These are phyloP conservation scores for Hygrocybe coccinea DNA, from an alignment of 768 basidiomycete species.

Conservation along the genomic window DNA sequence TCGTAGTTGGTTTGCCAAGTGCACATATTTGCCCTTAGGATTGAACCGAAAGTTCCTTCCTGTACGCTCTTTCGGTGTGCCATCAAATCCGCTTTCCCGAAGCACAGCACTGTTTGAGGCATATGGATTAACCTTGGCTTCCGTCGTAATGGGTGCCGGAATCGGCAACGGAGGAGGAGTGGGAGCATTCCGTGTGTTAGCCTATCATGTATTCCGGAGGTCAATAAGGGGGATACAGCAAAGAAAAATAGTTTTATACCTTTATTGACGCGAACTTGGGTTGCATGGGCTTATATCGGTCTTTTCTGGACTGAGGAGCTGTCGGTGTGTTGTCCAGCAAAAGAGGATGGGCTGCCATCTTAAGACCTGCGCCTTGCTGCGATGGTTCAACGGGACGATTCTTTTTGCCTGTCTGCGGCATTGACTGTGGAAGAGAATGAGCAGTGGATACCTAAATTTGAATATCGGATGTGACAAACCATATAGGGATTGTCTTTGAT, in stretches of 20 bases:
- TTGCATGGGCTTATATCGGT: constrained; percentile 96
- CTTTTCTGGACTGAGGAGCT: constrained; percentile 73
- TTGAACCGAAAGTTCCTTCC: constrained; percentile 80
- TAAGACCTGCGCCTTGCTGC: constrained; percentile 77
- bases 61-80: constrained; percentile 63
- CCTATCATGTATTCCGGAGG: constrained; percentile 31
- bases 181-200: constrained; percentile 72
- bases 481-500: constrained; percentile 86
- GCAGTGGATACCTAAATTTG: not conserved
- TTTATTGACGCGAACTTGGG: constrained; percentile 97
- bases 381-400: constrained; percentile 53
- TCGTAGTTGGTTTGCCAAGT: constrained; percentile 63
- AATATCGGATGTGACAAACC: constrained; percentile 43
- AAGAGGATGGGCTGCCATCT: constrained; percentile 88
- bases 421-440: constrained; percentile 34
- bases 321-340: constrained; percentile 62
- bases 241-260: constrained; percentile 34
- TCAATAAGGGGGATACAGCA: not conserved
- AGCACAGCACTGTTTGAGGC: constrained; percentile 47
- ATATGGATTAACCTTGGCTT: constrained; percentile 66
- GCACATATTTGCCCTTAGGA: constrained; percentile 86
- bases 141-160: constrained; percentile 37
- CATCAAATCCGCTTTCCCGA: constrained; percentile 66
- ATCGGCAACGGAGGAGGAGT: constrained; percentile 50
- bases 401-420: constrained; percentile 52